phyloP scores from a whole-genome alignment of 306 rosid genomes.

The Sphenostylis stenocarpa region DNA sequence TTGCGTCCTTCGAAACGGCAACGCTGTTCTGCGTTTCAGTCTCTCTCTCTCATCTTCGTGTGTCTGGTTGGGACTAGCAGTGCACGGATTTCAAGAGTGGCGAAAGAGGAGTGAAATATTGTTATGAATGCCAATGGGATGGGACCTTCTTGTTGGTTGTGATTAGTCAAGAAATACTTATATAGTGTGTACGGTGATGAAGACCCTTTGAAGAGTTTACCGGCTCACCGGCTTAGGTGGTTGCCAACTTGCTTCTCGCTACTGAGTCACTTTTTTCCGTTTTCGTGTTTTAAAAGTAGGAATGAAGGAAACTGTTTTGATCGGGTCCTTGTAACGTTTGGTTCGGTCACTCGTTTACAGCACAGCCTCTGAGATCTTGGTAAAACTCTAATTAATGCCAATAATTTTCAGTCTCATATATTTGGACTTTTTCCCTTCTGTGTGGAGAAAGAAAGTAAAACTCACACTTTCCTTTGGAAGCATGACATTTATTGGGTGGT shows the following conservation, averaged over 20 bases:
- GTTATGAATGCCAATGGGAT: too few relatives aligned
- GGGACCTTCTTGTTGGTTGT: constrained; percentile 10
- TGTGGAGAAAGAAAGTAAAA: background rate
- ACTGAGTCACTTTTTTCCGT: background rate
- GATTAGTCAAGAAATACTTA: constrained; percentile 13
- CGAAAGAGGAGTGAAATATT: background rate
- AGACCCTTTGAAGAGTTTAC: constrained; percentile 12
- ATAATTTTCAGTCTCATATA: background rate
- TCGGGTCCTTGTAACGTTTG: constrained; percentile 9
- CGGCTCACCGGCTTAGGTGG: constrained; percentile 32
- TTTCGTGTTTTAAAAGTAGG: background rate
- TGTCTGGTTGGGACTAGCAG: background rate
- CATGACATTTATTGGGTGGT: constrained; percentile 4
- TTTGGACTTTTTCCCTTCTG: background rate
- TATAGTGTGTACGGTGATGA: constrained; percentile 38
- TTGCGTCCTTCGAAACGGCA: constrained; percentile 35
- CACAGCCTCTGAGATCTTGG: background rate
- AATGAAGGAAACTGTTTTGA: background rate
- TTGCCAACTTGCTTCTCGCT: background rate
- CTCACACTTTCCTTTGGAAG: background rate
- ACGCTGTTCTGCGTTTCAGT: constrained; percentile 21
- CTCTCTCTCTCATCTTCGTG: background rate
- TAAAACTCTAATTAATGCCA: background rate
- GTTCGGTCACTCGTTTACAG: background rate
- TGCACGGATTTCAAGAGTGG: constrained; percentile 12